Conservation (phyloP, 768 basidiomycete species). For the Lactarius indigo region DNA sequence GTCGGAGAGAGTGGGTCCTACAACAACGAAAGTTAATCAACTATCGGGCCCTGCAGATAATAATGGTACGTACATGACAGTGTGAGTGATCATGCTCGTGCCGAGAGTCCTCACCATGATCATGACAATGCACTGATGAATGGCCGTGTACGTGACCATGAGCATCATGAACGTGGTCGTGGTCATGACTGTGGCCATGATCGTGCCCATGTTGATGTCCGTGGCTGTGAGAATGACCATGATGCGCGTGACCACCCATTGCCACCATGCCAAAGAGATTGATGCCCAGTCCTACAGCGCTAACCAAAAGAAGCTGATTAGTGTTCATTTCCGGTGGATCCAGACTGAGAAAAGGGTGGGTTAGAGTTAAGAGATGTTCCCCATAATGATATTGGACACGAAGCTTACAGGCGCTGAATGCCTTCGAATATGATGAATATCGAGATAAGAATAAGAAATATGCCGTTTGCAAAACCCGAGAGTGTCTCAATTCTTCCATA, state of each 20-base stretch:
- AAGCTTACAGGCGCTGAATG: conserved; percentile 78
- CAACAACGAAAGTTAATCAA: conserved; percentile 10
- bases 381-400: not conserved
- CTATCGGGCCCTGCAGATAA: not conserved
- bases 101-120: conserved; percentile 31
- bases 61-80: conserved; percentile 1
- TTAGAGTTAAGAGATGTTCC: not conserved
- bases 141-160: conserved; percentile 13
- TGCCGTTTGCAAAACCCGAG: conserved; percentile 97
- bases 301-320: conserved; percentile 85
- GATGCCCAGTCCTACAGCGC: conserved; percentile 82
- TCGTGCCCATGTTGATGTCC: conserved; percentile 33
- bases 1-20: conserved; percentile 6
- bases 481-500: conserved; percentile 96
- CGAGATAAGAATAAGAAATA: conserved; percentile 90
- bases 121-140: conserved; percentile 26
- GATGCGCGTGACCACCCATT: conserved; percentile 93
- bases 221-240: conserved; percentile 54
- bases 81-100: conserved; percentile 26
- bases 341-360: conserved; percentile 45
- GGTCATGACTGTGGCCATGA: conserved; percentile 12
- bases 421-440: conserved; percentile 99
- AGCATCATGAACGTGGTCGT: conserved; percentile 11
- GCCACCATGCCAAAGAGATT: conserved; percentile 99
- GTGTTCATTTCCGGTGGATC: conserved; percentile 99